A percentile compares a stretch with the other conserved stretches of the same genome.
phyloP scores from a whole-genome alignment of 2,329 filamentous ascomycete species.

The Tolypocladium tropicale region DNA sequence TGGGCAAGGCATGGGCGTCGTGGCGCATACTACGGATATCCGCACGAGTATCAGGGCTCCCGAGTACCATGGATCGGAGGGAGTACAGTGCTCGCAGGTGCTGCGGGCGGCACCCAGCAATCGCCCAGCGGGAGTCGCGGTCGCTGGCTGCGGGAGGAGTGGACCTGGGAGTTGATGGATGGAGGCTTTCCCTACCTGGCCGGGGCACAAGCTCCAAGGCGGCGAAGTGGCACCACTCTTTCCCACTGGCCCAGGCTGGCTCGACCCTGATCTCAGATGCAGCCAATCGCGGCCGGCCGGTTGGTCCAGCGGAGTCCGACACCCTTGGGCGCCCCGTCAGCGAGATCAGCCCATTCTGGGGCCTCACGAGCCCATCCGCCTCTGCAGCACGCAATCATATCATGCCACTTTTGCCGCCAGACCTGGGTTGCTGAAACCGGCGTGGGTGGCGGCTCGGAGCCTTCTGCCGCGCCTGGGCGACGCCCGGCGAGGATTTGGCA shows the following conservation, averaged over 20 bases:
- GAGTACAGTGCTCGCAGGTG: neutral
- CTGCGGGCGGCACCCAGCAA: too few relatives aligned
- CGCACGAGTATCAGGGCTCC: too few relatives aligned
- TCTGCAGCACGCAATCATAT: conserved; percentile 18
- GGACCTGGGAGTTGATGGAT: too few relatives aligned
- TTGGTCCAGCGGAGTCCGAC: neutral
- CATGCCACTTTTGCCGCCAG: conserved; percentile 22
- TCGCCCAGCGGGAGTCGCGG: too few relatives aligned
- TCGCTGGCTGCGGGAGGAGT: too few relatives aligned
- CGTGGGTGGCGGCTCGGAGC: neutral
- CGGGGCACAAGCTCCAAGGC: neutral
- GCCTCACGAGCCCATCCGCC: conserved; percentile 19
- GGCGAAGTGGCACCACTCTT: conserved; percentile 3
- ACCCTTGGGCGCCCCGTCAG: conserved; percentile 5
- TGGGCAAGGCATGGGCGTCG: too few relatives aligned
- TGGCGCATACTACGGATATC: too few relatives aligned
- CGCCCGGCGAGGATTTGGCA: too few relatives aligned
- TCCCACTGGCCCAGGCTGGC: neutral
- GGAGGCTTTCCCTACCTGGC: too few relatives aligned
- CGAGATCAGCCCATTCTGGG: conserved; percentile 25
- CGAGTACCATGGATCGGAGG: too few relatives aligned
- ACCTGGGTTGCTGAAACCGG: neutral
- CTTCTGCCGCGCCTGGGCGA: neutral
- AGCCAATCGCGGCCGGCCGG: conserved; percentile 2
- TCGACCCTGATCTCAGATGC: neutral